Evolutionary conservation across 108 stramenopile genomes (phyloP).

Genomic region (Cyclotella sp.): DNA sequence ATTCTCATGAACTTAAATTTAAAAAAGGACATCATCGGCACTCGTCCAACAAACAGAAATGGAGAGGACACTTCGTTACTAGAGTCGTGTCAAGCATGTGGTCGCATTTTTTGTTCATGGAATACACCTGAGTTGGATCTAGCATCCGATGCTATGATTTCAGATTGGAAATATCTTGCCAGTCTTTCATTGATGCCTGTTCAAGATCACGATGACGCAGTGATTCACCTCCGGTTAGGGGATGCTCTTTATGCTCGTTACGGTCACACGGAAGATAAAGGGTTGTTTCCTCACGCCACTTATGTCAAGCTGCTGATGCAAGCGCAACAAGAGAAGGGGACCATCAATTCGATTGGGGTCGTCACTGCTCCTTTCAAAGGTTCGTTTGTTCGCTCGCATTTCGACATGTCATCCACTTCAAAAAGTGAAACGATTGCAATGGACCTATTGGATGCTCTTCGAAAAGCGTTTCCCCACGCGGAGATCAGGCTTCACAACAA

Average conservation of each 20-base stretch:
- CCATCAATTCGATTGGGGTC: neutral
- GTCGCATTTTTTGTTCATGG: neutral
- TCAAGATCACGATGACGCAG: slow-evolving; percentile 6
- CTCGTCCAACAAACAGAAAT: neutral
- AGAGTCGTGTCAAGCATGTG: neutral
- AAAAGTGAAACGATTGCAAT: slow-evolving; percentile 6
- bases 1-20: neutral
- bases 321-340: neutral
- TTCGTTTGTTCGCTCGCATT: neutral
- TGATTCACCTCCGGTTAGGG: slow-evolving; percentile 5
- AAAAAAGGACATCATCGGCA: neutral
- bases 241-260: neutral
- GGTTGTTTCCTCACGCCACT: neutral
- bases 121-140: neutral
- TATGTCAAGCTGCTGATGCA: neutral
- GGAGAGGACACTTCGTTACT: neutral
- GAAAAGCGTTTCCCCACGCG: neutral
- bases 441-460: neutral
- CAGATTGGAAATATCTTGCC: neutral
- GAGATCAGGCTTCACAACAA: neutral
- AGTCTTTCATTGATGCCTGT: neutral
- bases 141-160: neutral
- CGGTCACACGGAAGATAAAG: neutral
- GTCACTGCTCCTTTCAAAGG: slow-evolving; percentile 9
- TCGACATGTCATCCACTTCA: neutral